These are phyloP conservation scores for Fusarium kyushuense DNA, from an alignment of 2,329 filamentous ascomycete species.

Conservation along the genomic window DNA sequence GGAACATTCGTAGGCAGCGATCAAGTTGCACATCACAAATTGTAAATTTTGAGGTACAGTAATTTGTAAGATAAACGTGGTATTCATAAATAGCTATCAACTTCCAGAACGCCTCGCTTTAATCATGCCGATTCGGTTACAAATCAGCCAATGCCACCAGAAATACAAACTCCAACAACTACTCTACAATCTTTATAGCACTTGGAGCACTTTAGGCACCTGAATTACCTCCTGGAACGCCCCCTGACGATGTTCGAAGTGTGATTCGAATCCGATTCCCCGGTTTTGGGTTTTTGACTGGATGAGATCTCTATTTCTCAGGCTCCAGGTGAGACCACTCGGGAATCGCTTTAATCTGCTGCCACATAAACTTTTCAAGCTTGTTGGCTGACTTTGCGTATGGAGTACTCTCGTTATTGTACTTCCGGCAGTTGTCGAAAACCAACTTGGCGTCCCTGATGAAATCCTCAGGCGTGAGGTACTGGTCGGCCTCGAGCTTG, in stretches of 20 bases:
- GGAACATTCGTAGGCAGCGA: neutral
- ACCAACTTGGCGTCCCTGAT: constrained; percentile 88
- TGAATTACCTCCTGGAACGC: neutral
- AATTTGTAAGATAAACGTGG: neutral
- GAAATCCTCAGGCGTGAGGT: constrained; percentile 92
- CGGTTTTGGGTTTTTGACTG: constrained; percentile 18
- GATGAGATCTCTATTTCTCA: constrained; percentile 54
- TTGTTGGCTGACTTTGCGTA: constrained; percentile 97
- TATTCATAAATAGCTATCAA: constrained; percentile 11
- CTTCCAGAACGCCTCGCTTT: constrained; percentile 41
- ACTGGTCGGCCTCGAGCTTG: constrained; percentile 93
- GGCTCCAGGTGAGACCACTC: constrained; percentile 82
- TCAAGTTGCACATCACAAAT: too few species aligned
- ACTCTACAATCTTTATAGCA: neutral
- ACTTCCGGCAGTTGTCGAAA: constrained; percentile 94
- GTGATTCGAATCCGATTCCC: constrained; percentile 23
- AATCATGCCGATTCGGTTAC: constrained; percentile 1
- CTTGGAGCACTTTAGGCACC: neutral
- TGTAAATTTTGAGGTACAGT: too few species aligned
- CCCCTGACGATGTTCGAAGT: constrained; percentile 4
- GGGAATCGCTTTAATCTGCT: constrained; percentile 88
- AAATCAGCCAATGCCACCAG: neutral
- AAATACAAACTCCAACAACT: constrained; percentile 1
- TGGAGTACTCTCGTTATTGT: constrained; percentile 94
- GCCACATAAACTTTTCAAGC: constrained; percentile 95